phyloP scores from a whole-genome alignment of 306 rosid species.

The Urtica urens region DNA sequence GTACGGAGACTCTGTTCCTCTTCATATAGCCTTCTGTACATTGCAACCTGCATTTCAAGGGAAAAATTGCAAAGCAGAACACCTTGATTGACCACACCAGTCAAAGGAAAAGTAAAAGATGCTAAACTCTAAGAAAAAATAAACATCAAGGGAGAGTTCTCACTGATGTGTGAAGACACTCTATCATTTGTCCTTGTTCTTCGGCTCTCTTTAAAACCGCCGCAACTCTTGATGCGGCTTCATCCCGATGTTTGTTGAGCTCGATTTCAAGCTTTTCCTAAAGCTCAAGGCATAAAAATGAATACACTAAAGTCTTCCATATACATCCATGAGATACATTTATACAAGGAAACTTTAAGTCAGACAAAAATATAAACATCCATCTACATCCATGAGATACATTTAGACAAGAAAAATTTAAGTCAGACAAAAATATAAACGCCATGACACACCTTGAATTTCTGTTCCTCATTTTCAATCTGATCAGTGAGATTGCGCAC shows the following conservation, averaged over 20 bases:
- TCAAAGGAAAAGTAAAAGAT: too few relatives aligned
- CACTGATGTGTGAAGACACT: constrained; percentile 85
- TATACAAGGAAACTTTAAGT: too few relatives aligned
- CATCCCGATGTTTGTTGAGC: constrained; percentile 58
- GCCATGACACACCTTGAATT: constrained; percentile 51
- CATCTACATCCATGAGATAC: too few relatives aligned
- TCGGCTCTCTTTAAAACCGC: constrained; percentile 87
- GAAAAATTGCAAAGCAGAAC: not conserved
- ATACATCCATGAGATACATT: not conserved
- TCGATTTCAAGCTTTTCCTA: constrained; percentile 71
- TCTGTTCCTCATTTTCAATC: constrained; percentile 58
- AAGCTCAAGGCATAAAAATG: constrained; percentile 14
- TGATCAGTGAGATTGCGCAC: constrained; percentile 74
- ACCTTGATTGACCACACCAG: too few relatives aligned
- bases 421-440: not conserved
- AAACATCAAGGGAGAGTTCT: constrained; percentile 17
- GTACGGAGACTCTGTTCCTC: constrained; percentile 70
- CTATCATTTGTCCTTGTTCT: constrained; percentile 87
- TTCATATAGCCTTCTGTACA: constrained; percentile 92
- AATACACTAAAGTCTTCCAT: not conserved
- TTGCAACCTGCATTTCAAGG: constrained; percentile 48
- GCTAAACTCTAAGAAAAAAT: not conserved
- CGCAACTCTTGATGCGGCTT: constrained; percentile 68
- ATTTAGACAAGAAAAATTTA: too few relatives aligned
- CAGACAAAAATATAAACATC: not conserved